Evolutionary conservation across 108 stramenopile species (phyloP).

Genomic region (Nitzschia sp.): DNA sequence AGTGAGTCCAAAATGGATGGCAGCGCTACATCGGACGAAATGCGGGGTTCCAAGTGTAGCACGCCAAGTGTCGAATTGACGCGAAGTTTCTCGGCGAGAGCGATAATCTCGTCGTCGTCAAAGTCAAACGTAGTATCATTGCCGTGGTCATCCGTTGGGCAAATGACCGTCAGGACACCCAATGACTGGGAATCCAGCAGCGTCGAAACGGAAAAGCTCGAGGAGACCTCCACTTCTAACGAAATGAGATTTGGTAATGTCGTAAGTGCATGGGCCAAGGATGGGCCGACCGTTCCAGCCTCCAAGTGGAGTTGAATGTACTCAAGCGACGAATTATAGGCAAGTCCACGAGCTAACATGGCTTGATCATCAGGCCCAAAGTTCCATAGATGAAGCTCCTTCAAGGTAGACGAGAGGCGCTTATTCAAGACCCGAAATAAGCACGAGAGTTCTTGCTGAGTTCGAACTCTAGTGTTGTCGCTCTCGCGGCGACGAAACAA

Average conservation of each 20-base stretch:
- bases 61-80: background rate
- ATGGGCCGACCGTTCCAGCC: background rate
- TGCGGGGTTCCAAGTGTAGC: background rate
- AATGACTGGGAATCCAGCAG: background rate
- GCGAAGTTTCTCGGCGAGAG: background rate
- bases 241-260: slow-evolving; percentile 1
- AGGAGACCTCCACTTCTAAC: background rate
- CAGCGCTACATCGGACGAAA: background rate
- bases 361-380: background rate
- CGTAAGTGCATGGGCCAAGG: background rate
- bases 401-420: background rate
- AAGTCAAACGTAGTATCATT: background rate
- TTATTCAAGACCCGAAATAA: background rate
- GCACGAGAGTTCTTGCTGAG: background rate
- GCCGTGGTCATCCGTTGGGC: too few species aligned
- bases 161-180: background rate
- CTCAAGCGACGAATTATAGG: background rate
- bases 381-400: background rate
- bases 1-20: background rate
- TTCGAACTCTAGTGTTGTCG: background rate
- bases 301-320: background rate
- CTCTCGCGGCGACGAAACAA: background rate
- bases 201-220: background rate
- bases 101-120: background rate
- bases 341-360: background rate